Evolutionary conservation across 345 rosid genomes (phyloP).

Genomic region (Xanthoceras sorbifolium): DNA sequence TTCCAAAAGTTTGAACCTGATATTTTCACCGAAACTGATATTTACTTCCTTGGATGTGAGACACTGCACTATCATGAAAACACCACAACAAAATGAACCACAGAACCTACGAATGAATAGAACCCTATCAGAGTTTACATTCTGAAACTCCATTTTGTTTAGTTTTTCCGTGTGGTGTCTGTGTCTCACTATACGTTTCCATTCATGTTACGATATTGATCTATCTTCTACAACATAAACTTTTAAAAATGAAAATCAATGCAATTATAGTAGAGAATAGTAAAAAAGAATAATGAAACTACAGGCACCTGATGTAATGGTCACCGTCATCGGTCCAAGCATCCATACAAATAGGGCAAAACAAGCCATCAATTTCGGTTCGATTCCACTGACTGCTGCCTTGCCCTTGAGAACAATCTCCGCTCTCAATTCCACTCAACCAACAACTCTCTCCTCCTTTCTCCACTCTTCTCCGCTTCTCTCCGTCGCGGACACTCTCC

Average conservation of each 20-base stretch:
- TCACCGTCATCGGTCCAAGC: constrained; percentile 67
- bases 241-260: background rate
- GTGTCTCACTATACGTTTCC: background rate
- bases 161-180: too few species aligned
- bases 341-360: constrained; percentile 83
- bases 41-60: too few species aligned
- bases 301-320: constrained; percentile 66
- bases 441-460: constrained; percentile 27
- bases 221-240: too few species aligned
- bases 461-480: constrained; percentile 37
- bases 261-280: background rate
- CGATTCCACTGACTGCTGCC: constrained; percentile 45
- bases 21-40: too few species aligned
- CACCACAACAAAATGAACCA: too few species aligned
- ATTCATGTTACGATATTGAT: background rate
- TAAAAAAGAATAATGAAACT: background rate
- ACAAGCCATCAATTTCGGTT: constrained; percentile 60
- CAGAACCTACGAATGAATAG: background rate
- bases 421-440: constrained; percentile 27
- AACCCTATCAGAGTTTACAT: too few species aligned
- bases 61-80: too few species aligned
- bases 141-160: too few species aligned
- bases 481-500: constrained; percentile 24
- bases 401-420: constrained; percentile 37
- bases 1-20: too few species aligned